Percentiles rank a stretch among this genome's conserved stretches.
Conservation (phyloP, 768 basidiomycete genomes). For the Ephemerocybe angulata region DNA sequence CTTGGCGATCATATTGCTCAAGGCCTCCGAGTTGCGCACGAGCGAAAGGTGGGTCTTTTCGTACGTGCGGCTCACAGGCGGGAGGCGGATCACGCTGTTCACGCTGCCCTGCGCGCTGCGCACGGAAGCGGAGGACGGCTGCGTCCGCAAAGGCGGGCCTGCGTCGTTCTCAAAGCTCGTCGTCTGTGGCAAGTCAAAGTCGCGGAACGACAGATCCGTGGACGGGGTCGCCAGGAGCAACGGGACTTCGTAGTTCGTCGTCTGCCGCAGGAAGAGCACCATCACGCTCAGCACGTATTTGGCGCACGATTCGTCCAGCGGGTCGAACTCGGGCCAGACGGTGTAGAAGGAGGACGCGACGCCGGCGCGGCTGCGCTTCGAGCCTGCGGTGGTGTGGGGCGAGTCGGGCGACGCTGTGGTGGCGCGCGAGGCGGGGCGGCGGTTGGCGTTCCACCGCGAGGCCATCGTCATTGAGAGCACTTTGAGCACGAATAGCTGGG, state of each 20-base stretch:
- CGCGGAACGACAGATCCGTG: slow-evolving; percentile 63
- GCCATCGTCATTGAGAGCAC: slow-evolving; percentile 75
- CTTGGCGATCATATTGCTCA: slow-evolving; percentile 63
- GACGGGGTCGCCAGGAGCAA: slow-evolving; percentile 54
- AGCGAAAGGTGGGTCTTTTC: slow-evolving; percentile 64
- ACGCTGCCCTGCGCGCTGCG: slow-evolving; percentile 33
- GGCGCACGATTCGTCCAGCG: slow-evolving; percentile 79
- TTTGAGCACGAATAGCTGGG: slow-evolving; percentile 82
- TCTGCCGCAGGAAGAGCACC: slow-evolving; percentile 77
- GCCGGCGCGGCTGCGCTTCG: slow-evolving; percentile 19
- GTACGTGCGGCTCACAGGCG: slow-evolving; percentile 40
- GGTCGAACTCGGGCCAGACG: slow-evolving; percentile 59
- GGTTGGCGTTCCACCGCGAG: slow-evolving; percentile 62
- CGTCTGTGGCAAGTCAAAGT: slow-evolving; percentile 60
- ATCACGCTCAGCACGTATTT: slow-evolving; percentile 80
- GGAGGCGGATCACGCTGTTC: slow-evolving; percentile 39
- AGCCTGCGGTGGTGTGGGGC: slow-evolving; percentile 28
- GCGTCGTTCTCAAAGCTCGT: slow-evolving; percentile 16
- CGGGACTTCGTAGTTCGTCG: slow-evolving; percentile 52
- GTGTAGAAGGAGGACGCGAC: slow-evolving; percentile 26
- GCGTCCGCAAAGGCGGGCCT: slow-evolving; percentile 30
- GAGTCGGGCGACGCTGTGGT: slow-evolving; percentile 31
- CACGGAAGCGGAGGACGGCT: slow-evolving; percentile 41
- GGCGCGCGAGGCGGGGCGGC: slow-evolving; percentile 40
- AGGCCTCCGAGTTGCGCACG: slow-evolving; percentile 48